Evolutionary conservation across 2,329 filamentous ascomycete species (phyloP), one percentile per base, ranked within the genome.

Genomic region (Apiospora aurea): DNA sequence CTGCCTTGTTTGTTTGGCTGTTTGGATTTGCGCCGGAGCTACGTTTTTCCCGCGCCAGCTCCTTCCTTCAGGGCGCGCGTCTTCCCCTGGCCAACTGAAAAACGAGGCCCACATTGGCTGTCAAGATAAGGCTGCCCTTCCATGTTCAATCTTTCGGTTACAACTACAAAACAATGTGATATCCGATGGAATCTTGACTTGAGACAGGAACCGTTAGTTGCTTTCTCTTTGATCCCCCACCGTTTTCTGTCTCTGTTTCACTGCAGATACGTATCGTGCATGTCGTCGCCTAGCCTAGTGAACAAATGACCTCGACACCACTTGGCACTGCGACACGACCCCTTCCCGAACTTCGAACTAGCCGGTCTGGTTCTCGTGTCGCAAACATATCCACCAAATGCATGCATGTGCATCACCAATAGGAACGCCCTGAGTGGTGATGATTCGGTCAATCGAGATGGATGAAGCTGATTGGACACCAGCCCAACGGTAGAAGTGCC

Each of bases 11-110:
- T n/a, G 18, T 41, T 64, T 41, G 29, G 29, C 10, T n/a, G 34
- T 11, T 38, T 41, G 29, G 57, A 24, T 51, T 64, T 64, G 57
- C 57, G 57, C 57, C 57, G 57, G 57, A 64, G 57, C 57, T 41
- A 64, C 34, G 57, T 64, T 64, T 64, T 64, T 64, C 57, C 57
- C 57, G n/a, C 57, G 18, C 57, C 57, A 64, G 57, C 21, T 64
- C 29, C 10, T 61, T 21, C 53, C 53, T 21, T 38, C 24, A 57
- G 26, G 26, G 47, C 4, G 47, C 18, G 6, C 24, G 13, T 29
- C 24, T 16, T 61, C 53, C 16, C 53, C 53, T 34, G 8, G 26
- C 53, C 53, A 21, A 38, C 53, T 61, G 53, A 10, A 64, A 41
- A 41, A 41, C 4, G 4, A 2, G 53, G 18, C 29, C 26, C 14